Percentiles rank a stretch among this genome's conserved stretches.
phyloP scores from a whole-genome alignment of 1,284 basidiomycete genomes.

The Vanrija sp. region DNA sequence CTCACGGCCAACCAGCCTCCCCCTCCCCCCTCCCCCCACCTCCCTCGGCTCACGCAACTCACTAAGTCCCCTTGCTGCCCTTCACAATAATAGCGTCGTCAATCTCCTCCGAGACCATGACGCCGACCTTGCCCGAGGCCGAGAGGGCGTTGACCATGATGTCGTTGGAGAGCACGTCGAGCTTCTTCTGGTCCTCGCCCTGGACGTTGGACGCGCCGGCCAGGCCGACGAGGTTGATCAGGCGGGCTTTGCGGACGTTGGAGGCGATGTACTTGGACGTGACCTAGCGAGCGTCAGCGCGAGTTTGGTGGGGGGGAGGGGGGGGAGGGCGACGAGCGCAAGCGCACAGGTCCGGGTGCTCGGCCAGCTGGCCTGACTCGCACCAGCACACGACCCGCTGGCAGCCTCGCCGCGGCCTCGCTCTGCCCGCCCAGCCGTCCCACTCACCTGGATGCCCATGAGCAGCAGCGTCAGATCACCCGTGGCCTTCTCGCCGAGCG shows the following conservation, averaged over 20 bases:
- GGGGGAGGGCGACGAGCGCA: conserved; percentile 68
- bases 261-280: conserved; percentile 86
- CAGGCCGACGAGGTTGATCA: conserved; percentile 97
- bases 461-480: conserved; percentile 93
- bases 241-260: conserved; percentile 91
- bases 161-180: conserved; percentile 95
- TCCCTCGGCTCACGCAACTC: conserved; percentile 15
- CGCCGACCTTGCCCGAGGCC: conserved; percentile 90
- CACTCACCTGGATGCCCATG: conserved; percentile 80
- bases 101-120: conserved; percentile 90
- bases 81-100: conserved; percentile 85
- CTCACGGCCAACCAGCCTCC: not conserved
- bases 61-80: conserved; percentile 63
- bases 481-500: conserved; percentile 71
- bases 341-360: conserved; percentile 27
- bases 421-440: not conserved
- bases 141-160: conserved; percentile 97
- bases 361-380: not conserved
- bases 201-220: conserved; percentile 96
- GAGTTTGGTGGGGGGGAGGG: conserved; percentile 74
- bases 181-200: conserved; percentile 99
- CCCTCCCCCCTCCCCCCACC: not conserved
- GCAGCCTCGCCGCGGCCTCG: not conserved
- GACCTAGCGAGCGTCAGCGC: conserved; percentile 50
- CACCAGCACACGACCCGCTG: not conserved